phyloP scores from a whole-genome alignment of 1,139 yeast genomes.

The Kurtzmaniella quercitrusa region DNA sequence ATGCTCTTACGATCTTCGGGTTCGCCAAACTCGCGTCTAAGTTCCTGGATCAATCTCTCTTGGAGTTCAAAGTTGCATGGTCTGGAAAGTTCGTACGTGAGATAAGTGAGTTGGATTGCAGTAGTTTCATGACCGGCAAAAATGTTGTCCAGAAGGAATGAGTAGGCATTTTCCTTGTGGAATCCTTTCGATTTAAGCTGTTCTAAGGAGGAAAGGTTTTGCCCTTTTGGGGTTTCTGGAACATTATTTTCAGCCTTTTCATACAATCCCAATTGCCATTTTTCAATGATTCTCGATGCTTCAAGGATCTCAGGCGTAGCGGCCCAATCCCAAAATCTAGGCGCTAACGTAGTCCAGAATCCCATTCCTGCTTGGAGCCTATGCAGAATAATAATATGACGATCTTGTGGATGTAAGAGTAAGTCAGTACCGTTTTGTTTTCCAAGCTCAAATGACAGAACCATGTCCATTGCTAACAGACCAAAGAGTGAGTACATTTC shows the following conservation, averaged over 20 bases:
- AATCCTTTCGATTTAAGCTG: conserved; percentile 31
- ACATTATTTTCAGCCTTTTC: conserved; percentile 29
- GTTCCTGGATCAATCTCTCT: conserved; percentile 37
- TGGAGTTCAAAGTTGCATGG: conserved; percentile 43
- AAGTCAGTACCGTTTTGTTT: conserved; percentile 39
- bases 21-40: conserved; percentile 27
- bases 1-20: conserved; percentile 20
- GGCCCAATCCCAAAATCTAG: conserved; percentile 48
- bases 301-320: conserved; percentile 36
- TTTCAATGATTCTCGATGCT: conserved; percentile 38
- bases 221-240: conserved; percentile 15
- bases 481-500: conserved; percentile 63
- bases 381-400: conserved; percentile 45
- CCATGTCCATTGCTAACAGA: conserved; percentile 70
- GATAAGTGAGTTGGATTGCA: conserved; percentile 59
- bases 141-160: conserved; percentile 38
- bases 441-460: conserved; percentile 61
- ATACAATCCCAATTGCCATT: conserved; percentile 50
- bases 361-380: conserved; percentile 58
- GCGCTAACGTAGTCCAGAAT: conserved; percentile 66
- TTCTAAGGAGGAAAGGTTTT: conserved; percentile 31
- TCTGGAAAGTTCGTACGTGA: conserved; percentile 56
- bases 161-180: conserved; percentile 31
- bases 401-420: conserved; percentile 31
- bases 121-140: conserved; percentile 79